Evolutionary conservation across 2,329 filamentous ascomycete genomes (phyloP), one percentile per base, ranked within the genome.

Genomic region (Phyllosticta capitalensis): DNA sequence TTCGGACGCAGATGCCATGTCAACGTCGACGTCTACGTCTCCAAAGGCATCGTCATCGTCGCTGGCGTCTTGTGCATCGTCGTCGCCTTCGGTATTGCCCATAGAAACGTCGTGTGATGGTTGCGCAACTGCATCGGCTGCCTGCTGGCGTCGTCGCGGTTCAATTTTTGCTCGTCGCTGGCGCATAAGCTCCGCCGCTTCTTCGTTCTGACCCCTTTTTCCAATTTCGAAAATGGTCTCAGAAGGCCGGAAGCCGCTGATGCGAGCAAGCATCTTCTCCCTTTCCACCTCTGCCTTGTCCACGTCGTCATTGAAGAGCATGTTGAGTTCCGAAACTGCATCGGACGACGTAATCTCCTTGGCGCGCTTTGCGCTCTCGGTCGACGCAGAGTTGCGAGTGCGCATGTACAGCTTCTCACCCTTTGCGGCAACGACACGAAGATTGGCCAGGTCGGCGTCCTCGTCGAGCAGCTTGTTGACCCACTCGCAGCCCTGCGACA

Each of bases 221-320:
- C 89, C 88, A 63, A 96, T 86, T 73, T 99, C 94, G 66, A 99
- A 99, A n/a, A 99, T 90, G 0, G 92, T 97, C 74, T 99, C 94
- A 51, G 86, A 81, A 0, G 95, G 94, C 66, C 90, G 84, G 76
- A 94, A 99, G 1, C 88, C 87, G 67, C 90, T 92, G 60, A 99
- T 90, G 61, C 86, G 84, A 30, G 90, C 90, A 28, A 99, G 78
- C 89, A 99, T 95, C 55, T 88, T 85, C 54, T 91, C 85, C 30
- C 92, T 83, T 54, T 89, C 86, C 61, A 82, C 77, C 59, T 84
- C 81, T 0, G 81, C 82, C 56, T 87, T 83, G 58, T 87, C 80
- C 38, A 86, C 68, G 7, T 74, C 71, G 50, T 75, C 71, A 54
- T 67, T 86, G 69, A 97, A 97, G 0, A 99, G 77, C 5, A 87